A percentile compares a stretch with the other conserved stretches of the same genome.
phyloP scores from a whole-genome alignment of 345 rosid species.

The Aurinia saxatilis region DNA sequence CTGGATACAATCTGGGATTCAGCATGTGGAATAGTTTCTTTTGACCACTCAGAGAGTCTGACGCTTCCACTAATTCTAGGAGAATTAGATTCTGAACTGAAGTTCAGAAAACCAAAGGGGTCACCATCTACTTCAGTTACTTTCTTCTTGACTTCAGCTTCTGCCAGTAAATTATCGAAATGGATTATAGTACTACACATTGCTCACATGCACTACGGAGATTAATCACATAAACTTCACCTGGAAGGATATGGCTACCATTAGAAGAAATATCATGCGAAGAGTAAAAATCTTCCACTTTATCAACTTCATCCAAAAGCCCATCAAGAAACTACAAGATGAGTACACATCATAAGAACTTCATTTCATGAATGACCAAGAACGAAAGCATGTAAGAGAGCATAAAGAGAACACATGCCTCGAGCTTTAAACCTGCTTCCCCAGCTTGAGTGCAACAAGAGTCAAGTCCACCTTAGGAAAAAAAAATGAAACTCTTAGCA shows the following conservation, averaged over 20 bases:
- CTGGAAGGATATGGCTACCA: constrained; percentile 46
- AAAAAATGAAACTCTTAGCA: neutral
- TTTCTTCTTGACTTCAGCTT: constrained; percentile 49
- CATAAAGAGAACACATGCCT: constrained; percentile 43
- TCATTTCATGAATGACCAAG: neutral
- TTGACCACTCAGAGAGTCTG: constrained; percentile 48
- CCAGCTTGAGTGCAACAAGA: constrained; percentile 32
- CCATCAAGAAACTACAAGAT: constrained; percentile 68
- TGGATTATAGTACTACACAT: neutral
- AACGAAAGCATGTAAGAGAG: neutral
- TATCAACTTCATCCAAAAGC: constrained; percentile 64
- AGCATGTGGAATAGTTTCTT: constrained; percentile 31
- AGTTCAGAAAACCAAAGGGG: constrained; percentile 26
- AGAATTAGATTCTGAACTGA: constrained; percentile 59
- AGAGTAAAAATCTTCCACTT: constrained; percentile 60
- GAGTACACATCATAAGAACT: constrained; percentile 15
- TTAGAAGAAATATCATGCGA: constrained; percentile 41
- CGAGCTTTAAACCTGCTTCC: constrained; percentile 52
- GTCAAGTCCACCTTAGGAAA: constrained; percentile 48
- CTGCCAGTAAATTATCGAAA: constrained; percentile 32
- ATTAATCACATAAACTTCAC: constrained; percentile 25
- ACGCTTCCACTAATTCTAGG: constrained; percentile 50
- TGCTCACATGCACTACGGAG: neutral
- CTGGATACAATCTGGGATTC: constrained; percentile 32
- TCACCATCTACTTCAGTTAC: constrained; percentile 34